Base-by-base conservation (phyloP, 352 stramenopile genomes). In the Phytophthora hybrid region DNA sequence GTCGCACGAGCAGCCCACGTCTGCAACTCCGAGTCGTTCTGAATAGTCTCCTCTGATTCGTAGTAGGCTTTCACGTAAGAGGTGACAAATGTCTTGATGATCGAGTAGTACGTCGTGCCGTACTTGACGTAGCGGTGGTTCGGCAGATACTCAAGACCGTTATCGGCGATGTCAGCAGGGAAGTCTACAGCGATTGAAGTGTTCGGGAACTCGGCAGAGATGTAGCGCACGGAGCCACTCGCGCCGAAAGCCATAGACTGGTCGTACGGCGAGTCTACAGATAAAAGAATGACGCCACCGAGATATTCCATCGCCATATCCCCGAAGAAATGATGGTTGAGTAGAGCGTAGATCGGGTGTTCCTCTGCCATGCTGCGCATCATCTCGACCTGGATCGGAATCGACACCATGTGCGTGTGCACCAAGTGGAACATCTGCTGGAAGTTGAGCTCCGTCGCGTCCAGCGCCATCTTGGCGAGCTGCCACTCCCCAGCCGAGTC, bases 311-410 rank as follows among this genome's bases (percentile, higher is more conserved):
- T 59, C 5, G 66, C 81, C 39, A 84, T 75, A 51, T 84, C 59
- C 2, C 59, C 54, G 14, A 71, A 73, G 23, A 81, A 70, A 69
- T 88, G 81, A 23, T 84, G 72, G 64, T 77, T 57, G 9, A 88
- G 56, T 29, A 88, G 65, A 14, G 71, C 77, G 31, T 81, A 74
- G 51, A 88, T 67, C 16, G 81, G 76, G 57, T 86, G 81, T 0
- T 77, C 54, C 6, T 32, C 34, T 0, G 68, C 69, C 72, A 87
- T 81, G n/a, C 62, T 77, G 4, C 82, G 77, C 26, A 82, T 76
- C 47, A 83, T 67, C 59, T 85, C 82, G n/a, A 85, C 77, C 10
- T 81, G 79, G 31, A 86, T 77, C 26, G 79, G 79, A 5, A 80
- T 75, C 0, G 59, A 75, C 29, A 86, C 56, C 31, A 76, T 57